Percentiles rank a stretch among this genome's conserved stretches.
These are phyloP conservation scores for Lepidium africanum DNA, from an alignment of 345 rosid species.

Conservation along the genomic window DNA sequence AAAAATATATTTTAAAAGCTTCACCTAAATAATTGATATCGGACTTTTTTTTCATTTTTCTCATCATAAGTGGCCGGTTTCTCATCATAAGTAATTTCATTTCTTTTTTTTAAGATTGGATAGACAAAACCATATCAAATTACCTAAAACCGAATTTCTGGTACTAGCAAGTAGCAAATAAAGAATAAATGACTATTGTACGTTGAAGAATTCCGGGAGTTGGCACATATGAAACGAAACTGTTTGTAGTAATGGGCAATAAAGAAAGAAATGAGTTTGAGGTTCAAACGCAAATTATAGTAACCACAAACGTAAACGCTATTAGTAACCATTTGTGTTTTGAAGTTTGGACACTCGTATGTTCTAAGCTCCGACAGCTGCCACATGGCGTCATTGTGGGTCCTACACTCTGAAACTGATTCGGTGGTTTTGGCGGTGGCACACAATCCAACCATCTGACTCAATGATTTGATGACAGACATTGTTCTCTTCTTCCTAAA, in stretches of 20 bases:
- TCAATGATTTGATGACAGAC: not conserved
- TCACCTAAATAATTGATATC: no score
- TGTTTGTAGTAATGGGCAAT: not conserved
- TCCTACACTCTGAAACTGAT: not conserved
- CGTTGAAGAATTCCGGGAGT: not conserved
- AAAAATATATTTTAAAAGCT: no score
- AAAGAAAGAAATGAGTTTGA: not conserved
- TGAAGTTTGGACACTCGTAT: not conserved
- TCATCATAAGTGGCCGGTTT: no score
- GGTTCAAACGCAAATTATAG: not conserved
- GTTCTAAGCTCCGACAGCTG: not conserved
- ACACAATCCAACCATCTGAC: not conserved
- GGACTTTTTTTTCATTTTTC: no score
- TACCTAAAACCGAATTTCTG: no score
- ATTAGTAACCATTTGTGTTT: not conserved
- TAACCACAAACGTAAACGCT: not conserved
- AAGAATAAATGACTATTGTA: no score
- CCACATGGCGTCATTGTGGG: constrained; percentile 7
- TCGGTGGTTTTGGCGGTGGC: constrained; percentile 1
- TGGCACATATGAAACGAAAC: not conserved
- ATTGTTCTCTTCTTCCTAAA: not conserved
- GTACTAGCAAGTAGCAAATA: no score
- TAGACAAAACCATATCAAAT: no score
- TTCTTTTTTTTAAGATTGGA: no score
- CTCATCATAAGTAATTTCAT: no score